phyloP scores from a whole-genome alignment of 176 grass and related monocot genomes.

The Poa annua region DNA sequence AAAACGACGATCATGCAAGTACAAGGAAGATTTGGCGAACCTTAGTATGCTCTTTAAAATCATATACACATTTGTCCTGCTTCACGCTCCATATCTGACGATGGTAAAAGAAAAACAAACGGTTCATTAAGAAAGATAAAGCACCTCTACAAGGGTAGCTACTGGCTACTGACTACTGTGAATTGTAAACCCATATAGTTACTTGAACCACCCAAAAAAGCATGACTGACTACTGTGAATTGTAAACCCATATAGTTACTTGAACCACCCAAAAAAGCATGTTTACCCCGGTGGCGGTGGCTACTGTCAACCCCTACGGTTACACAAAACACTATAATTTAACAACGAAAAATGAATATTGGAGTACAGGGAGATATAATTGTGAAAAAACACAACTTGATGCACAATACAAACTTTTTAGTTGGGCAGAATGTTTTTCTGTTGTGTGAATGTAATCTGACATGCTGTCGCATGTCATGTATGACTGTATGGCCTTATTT shows the following conservation, averaged over 20 bases:
- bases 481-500: not conserved
- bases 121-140: not conserved
- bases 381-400: not conserved
- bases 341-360: not conserved
- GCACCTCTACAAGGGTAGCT: not conserved
- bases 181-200: not conserved
- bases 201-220: not conserved
- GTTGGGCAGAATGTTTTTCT: not conserved
- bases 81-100: slow-evolving; percentile 97
- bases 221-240: not conserved
- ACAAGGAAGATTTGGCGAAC: slow-evolving; percentile 46
- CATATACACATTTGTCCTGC: slow-evolving; percentile 88
- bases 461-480: not conserved
- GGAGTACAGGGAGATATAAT: not conserved
- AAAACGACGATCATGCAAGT: not conserved
- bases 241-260: not conserved
- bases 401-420: not conserved
- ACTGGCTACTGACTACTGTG: not conserved
- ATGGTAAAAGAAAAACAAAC: not conserved
- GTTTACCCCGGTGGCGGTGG: not conserved
- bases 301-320: not conserved
- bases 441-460: not conserved
- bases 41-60: slow-evolving; percentile 93
- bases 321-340: not conserved
- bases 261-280: slow-evolving; percentile 1